Percentiles rank a stretch among this genome's conserved stretches.
Evolutionary conservation across 1,284 basidiomycete species (phyloP).

Genomic region (Trametes sp.): DNA sequence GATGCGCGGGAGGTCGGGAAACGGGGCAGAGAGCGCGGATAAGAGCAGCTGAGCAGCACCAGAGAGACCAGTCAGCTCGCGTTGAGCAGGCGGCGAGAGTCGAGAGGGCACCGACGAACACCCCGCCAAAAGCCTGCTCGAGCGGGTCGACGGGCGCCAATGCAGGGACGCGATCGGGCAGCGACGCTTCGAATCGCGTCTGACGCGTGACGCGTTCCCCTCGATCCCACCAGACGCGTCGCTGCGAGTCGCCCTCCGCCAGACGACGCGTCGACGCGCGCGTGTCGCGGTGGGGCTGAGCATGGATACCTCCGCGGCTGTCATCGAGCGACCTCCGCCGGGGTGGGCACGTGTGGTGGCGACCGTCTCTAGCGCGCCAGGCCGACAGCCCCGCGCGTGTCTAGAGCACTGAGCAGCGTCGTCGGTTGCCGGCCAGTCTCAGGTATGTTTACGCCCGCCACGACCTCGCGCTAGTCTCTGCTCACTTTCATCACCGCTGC

Average conservation of each 20-base stretch:
- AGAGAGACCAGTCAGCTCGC: too few species aligned
- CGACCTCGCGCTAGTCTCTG: conserved; percentile 15
- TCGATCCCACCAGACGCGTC: too few species aligned
- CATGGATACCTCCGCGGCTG: conserved; percentile 16
- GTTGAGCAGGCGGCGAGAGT: too few species aligned
- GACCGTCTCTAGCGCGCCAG: conserved; percentile 22
- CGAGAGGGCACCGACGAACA: too few species aligned
- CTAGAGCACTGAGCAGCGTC: not conserved
- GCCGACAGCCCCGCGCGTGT: not conserved
- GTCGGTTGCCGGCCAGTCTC: conserved; percentile 7
- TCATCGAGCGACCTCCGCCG: conserved; percentile 6
- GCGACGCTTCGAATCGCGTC: too few species aligned
- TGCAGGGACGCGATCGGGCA: too few species aligned
- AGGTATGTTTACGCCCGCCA: conserved; percentile 11
- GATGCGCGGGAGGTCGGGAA: too few species aligned
- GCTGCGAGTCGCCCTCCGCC: not conserved
- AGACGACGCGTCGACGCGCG: not conserved
- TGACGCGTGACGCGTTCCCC: too few species aligned
- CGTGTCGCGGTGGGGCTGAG: not conserved
- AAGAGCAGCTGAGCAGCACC: too few species aligned
- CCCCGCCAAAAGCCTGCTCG: too few species aligned
- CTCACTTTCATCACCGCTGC: conserved; percentile 16
- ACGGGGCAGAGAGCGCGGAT: too few species aligned
- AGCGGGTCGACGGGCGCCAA: too few species aligned
- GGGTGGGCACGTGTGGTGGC: conserved; percentile 23